These are phyloP conservation scores for Jackrogersella multiformis DNA, from an alignment of 495 filamentous ascomycete species.

Conservation along the genomic window DNA sequence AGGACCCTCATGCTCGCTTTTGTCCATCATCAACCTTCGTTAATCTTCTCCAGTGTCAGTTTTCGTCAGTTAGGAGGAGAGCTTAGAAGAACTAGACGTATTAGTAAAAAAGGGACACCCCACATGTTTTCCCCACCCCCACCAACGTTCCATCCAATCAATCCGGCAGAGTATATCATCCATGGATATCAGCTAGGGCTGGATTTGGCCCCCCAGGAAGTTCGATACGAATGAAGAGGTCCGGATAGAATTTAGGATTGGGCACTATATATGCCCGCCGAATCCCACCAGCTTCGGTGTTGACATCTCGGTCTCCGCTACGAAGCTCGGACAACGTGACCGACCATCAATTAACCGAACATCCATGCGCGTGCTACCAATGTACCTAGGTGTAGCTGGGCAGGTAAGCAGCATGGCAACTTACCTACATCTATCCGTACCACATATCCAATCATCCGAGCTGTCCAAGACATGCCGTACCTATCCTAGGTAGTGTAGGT, in stretches of 20 bases:
- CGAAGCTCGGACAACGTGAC: slow-evolving; percentile 10
- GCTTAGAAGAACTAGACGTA: not conserved
- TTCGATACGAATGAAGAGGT: slow-evolving; percentile 1
- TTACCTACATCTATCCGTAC: too few species aligned
- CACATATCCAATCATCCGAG: too few species aligned
- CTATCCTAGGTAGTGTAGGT: too few species aligned
- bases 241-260: slow-evolving; percentile 23
- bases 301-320: slow-evolving; percentile 29
- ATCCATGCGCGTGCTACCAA: too few species aligned
- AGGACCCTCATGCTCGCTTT: too few species aligned
- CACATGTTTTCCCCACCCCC: not conserved
- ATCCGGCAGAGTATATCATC: not conserved
- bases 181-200: not conserved
- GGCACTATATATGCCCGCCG: slow-evolving; percentile 25
- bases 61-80: not conserved
- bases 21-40: too few species aligned
- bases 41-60: too few species aligned
- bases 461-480: too few species aligned
- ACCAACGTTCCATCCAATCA: not conserved
- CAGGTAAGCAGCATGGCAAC: not conserved
- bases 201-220: not conserved
- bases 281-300: slow-evolving; percentile 21
- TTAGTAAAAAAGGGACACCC: not conserved
- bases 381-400: too few species aligned
- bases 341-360: slow-evolving; percentile 1